phyloP scores from a whole-genome alignment of 192 early-diverging fungal genomes.

The Entomortierella beljakovae region DNA sequence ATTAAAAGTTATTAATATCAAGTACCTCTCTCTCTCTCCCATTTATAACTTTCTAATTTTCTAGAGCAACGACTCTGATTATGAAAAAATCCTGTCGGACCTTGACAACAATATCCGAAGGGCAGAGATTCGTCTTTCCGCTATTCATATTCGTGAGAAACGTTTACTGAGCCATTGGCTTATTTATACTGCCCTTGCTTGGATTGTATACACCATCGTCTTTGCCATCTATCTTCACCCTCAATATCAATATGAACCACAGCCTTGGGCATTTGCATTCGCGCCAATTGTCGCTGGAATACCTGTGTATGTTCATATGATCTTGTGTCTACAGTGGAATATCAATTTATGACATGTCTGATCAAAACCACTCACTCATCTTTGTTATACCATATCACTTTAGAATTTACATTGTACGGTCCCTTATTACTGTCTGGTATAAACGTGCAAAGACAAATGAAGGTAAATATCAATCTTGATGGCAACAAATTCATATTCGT shows the following conservation, averaged over 20 bases:
- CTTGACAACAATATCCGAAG: slow-evolving; percentile 74
- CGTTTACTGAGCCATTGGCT: slow-evolving; percentile 66
- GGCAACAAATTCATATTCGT: neutral
- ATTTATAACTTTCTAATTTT: neutral
- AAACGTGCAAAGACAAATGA: slow-evolving; percentile 62
- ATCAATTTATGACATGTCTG: neutral
- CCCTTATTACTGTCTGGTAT: slow-evolving; percentile 60
- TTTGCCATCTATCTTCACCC: slow-evolving; percentile 62
- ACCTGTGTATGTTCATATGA: slow-evolving; percentile 41
- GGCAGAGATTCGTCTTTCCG: slow-evolving; percentile 71
- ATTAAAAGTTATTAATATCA: slow-evolving; percentile 24
- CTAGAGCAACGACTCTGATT: slow-evolving; percentile 56
- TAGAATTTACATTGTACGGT: slow-evolving; percentile 56
- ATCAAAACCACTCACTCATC: too few relatives aligned
- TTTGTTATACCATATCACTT: slow-evolving; percentile 5
- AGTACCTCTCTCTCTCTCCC: neutral
- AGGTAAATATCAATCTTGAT: slow-evolving; percentile 27
- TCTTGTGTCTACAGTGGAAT: slow-evolving; percentile 5
- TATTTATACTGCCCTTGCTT: slow-evolving; percentile 67
- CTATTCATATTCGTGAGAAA: slow-evolving; percentile 72
- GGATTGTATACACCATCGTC: slow-evolving; percentile 64
- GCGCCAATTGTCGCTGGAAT: slow-evolving; percentile 55
- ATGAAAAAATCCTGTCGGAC: slow-evolving; percentile 67
- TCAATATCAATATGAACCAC: slow-evolving; percentile 53
- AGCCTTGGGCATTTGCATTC: slow-evolving; percentile 60